Percentiles rank a stretch among this genome's conserved stretches.
phyloP scores from a whole-genome alignment of 2,329 filamentous ascomycete genomes.

The Nemania sp. region DNA sequence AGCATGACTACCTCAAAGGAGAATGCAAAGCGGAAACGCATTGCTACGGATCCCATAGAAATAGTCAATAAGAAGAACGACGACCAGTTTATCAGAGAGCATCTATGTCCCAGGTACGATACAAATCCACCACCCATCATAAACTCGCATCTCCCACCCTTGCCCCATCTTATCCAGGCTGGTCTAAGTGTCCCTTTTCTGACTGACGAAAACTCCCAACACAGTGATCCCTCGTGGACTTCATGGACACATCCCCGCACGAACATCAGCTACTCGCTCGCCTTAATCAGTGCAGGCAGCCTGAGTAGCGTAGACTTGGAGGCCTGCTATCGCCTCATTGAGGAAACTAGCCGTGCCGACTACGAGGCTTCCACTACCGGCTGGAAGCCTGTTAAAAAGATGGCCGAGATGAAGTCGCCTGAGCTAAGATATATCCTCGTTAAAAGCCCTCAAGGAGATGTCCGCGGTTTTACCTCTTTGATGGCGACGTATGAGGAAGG shows the following conservation, averaged over 20 bases:
- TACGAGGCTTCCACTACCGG: slow-evolving; percentile 72
- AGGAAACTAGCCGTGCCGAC: slow-evolving; percentile 71
- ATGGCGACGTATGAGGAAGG: slow-evolving; percentile 78
- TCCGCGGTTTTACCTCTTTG: slow-evolving; percentile 72
- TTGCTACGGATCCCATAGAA: slow-evolving; percentile 57
- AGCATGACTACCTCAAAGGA: slow-evolving; percentile 41
- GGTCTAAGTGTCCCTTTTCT: slow-evolving; percentile 10
- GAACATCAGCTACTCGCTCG: slow-evolving; percentile 56
- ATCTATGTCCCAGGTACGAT: slow-evolving; percentile 61
- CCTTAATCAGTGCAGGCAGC: slow-evolving; percentile 55
- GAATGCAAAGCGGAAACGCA: slow-evolving; percentile 48
- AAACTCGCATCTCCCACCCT: background rate
- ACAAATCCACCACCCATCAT: slow-evolving; percentile 18
- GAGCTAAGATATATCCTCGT: slow-evolving; percentile 78
- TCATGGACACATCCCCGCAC: slow-evolving; percentile 66
- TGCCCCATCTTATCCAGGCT: background rate
- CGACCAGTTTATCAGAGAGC: slow-evolving; percentile 61
- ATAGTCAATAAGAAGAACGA: slow-evolving; percentile 61
- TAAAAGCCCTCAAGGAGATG: slow-evolving; percentile 48
- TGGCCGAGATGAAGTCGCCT: slow-evolving; percentile 73
- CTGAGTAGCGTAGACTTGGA: slow-evolving; percentile 60
- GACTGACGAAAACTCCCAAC: slow-evolving; percentile 14
- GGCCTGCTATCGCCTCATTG: slow-evolving; percentile 68
- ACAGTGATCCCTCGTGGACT: slow-evolving; percentile 43
- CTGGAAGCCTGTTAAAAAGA: slow-evolving; percentile 73